These are phyloP conservation scores for Coffea eugenioides DNA, from an alignment of 257 asterid genomes.

Conservation along the genomic window DNA sequence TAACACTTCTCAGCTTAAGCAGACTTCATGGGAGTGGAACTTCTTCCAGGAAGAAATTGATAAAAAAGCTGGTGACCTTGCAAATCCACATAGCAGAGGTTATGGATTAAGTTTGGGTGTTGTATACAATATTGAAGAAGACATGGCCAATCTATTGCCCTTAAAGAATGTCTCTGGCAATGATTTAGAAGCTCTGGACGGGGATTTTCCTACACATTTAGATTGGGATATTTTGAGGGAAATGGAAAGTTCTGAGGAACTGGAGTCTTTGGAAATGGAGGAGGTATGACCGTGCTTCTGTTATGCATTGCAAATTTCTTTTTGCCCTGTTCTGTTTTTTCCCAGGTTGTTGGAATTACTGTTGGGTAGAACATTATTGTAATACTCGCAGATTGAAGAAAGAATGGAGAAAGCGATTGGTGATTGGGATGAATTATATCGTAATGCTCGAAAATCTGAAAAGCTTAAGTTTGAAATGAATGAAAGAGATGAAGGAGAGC, in stretches of 20 bases:
- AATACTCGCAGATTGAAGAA: conserved; percentile 69
- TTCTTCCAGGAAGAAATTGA: conserved; percentile 52
- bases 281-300: conserved; percentile 58
- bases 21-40: conserved; percentile 76
- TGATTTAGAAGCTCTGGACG: conserved; percentile 38
- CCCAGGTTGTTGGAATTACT: conserved; percentile 16
- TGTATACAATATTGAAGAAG: conserved; percentile 70
- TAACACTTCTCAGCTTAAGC: conserved; percentile 55
- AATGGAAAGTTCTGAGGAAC: conserved; percentile 84
- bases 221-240: conserved; percentile 86
- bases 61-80: conserved; percentile 31
- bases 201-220: conserved; percentile 53
- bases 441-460: conserved; percentile 89
- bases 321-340: conserved; percentile 3
- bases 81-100: conserved; percentile 18
- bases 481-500: conserved; percentile 98
- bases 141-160: conserved; percentile 35
- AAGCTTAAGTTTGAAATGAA: conserved; percentile 84
- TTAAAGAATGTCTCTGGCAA: conserved; percentile 40
- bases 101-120: conserved; percentile 25
- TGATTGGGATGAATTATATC: conserved; percentile 89
- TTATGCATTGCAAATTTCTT: not conserved
- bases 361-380: conserved; percentile 36
- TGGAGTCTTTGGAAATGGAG: conserved; percentile 71
- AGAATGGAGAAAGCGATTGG: conserved; percentile 87